Evolutionary conservation across 345 rosid species (phyloP).

Genomic region (Euphorbia peplus): DNA sequence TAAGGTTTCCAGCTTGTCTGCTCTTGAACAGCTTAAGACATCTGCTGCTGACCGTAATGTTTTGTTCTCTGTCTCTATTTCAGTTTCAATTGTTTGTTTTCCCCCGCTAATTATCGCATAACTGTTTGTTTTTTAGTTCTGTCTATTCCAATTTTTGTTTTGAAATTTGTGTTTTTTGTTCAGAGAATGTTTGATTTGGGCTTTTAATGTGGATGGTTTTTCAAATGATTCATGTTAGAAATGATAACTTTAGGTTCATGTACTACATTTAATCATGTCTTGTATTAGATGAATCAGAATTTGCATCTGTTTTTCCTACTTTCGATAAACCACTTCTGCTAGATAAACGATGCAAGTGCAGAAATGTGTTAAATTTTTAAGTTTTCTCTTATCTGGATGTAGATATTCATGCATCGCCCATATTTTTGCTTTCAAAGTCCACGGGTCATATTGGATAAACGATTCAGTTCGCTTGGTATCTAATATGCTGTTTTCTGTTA

Average conservation of each 20-base stretch:
- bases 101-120: not conserved
- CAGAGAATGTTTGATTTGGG: slow-evolving; percentile 1
- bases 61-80: not conserved
- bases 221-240: not conserved
- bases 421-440: not conserved
- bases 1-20: slow-evolving; percentile 31
- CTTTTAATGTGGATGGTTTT: not conserved
- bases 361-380: too few relatives aligned
- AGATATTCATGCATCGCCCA: not conserved
- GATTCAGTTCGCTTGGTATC: not conserved
- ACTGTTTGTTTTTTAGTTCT: too few relatives aligned
- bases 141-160: too few relatives aligned
- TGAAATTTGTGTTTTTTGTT: not conserved
- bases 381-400: not conserved
- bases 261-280: not conserved
- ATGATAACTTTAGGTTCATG: not conserved
- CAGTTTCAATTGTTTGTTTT: not conserved
- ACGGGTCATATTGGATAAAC: not conserved
- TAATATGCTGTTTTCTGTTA: not conserved
- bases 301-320: not conserved
- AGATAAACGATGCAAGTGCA: too few relatives aligned
- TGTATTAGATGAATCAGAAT: not conserved
- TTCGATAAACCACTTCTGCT: not conserved
- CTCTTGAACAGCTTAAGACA: slow-evolving; percentile 38
- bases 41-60: slow-evolving; percentile 30